phyloP scores from a whole-genome alignment of 768 basidiomycete genomes.

The Stropharia rugosoannulata region DNA sequence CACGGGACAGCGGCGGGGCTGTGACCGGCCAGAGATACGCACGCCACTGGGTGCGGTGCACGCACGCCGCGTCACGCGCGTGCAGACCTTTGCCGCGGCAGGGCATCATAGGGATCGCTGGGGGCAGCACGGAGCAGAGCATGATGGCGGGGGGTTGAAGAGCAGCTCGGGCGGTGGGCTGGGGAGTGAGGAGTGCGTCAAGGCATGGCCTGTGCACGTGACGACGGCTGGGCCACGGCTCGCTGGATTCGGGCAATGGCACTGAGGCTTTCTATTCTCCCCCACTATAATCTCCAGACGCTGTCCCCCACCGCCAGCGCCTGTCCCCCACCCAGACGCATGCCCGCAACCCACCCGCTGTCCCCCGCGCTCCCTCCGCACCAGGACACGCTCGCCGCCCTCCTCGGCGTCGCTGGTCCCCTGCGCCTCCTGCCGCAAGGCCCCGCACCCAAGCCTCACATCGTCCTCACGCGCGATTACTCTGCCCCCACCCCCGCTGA shows the following conservation, averaged over 20 bases:
- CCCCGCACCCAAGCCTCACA: slow-evolving; percentile 65
- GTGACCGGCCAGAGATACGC: no score
- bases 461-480: slow-evolving; percentile 63
- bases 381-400: slow-evolving; percentile 41
- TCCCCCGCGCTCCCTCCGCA: slow-evolving; percentile 29
- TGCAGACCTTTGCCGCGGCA: no score
- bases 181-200: background rate
- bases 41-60: no score
- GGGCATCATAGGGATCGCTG: no score
- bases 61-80: no score
- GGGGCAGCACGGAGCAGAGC: no score
- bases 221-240: slow-evolving; percentile 13
- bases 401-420: slow-evolving; percentile 60
- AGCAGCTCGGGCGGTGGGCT: background rate
- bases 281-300: slow-evolving; percentile 13
- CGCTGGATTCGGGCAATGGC: slow-evolving; percentile 6
- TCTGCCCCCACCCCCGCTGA: slow-evolving; percentile 43
- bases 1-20: no score
- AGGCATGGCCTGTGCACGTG: slow-evolving; percentile 11
- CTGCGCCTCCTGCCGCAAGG: slow-evolving; percentile 69
- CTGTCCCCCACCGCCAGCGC: slow-evolving; percentile 12
- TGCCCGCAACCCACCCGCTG: slow-evolving; percentile 38
- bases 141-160: background rate
- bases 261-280: slow-evolving; percentile 17
- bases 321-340: slow-evolving; percentile 16